Conservation (phyloP, 2,329 filamentous ascomycete genomes). For the Cylindrodendrum hubeiense region DNA sequence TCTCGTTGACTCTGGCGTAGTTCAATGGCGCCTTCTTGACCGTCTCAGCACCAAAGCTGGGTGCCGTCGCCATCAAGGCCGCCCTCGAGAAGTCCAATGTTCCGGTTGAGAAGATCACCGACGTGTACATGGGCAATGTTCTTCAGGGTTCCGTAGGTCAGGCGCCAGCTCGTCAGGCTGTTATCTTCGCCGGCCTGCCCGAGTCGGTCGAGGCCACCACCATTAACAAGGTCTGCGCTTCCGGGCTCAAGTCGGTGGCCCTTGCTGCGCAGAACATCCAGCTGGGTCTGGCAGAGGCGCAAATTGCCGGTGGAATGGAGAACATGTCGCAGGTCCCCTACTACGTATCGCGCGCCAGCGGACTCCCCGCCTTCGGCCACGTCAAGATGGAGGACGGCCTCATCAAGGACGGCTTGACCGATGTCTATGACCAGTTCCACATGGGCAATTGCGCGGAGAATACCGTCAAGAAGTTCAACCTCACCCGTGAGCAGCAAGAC, state of each 20-base stretch:
- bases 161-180: slow-evolving; percentile 90
- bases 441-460: slow-evolving; percentile 98
- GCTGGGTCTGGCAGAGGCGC: slow-evolving; percentile 87
- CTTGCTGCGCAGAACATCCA: slow-evolving; percentile 96
- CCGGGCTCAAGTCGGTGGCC: slow-evolving; percentile 90
- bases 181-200: slow-evolving; percentile 87
- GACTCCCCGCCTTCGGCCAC: slow-evolving; percentile 87
- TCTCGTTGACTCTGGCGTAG: slow-evolving; percentile 57
- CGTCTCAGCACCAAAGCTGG: slow-evolving; percentile 88
- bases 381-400: slow-evolving; percentile 90
- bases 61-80: slow-evolving; percentile 90
- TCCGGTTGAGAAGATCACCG: slow-evolving; percentile 82
- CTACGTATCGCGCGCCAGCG: slow-evolving; percentile 86
- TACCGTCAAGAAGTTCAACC: slow-evolving; percentile 87
- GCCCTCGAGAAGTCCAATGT: slow-evolving; percentile 89
- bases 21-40: slow-evolving; percentile 94
- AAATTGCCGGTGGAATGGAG: slow-evolving; percentile 97
- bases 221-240: slow-evolving; percentile 98
- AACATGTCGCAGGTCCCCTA: slow-evolving; percentile 97
- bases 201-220: slow-evolving; percentile 88
- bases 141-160: slow-evolving; percentile 87
- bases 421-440: slow-evolving; percentile 96
- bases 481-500: slow-evolving; percentile 90
- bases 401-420: slow-evolving; percentile 94
- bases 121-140: slow-evolving; percentile 99